A percentile compares a stretch with the other conserved stretches of the same genome.
These are phyloP conservation scores for Sclerotinia spermophila DNA, from an alignment of 2,329 filamentous ascomycete species.

Conservation along the genomic window DNA sequence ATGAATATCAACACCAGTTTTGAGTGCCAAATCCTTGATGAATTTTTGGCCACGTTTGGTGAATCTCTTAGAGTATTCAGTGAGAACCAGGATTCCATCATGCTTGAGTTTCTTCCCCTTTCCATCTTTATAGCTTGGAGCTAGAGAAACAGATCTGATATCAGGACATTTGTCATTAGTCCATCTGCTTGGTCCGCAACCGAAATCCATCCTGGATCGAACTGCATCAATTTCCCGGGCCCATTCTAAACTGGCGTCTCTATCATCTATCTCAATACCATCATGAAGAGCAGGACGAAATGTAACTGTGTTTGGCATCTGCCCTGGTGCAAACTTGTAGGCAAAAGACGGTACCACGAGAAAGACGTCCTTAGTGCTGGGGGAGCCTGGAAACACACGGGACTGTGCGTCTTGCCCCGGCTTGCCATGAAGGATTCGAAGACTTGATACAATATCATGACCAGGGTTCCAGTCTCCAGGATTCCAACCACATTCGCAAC, in stretches of 20 bases:
- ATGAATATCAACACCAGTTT: neutral
- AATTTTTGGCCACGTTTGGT: neutral
- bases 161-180: neutral
- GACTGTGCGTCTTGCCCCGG: neutral
- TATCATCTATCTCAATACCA: neutral
- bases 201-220: no score
- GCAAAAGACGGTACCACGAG: neutral
- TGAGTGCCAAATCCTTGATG: neutral
- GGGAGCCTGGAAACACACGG: neutral
- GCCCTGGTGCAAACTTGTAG: neutral
- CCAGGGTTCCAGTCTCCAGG: fast-evolving
- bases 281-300: neutral
- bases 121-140: neutral
- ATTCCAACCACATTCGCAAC: neutral
- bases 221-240: neutral
- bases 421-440: neutral
- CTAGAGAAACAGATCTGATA: neutral
- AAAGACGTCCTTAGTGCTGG: neutral
- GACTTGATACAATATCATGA: fast-evolving
- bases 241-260: fast-evolving
- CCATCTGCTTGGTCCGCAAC: neutral
- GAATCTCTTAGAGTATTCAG: neutral
- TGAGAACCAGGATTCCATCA: neutral
- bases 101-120: neutral
- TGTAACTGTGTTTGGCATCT: neutral